These are phyloP conservation scores for Phytophthora cactorum DNA, from an alignment of 352 stramenopile species.

Conservation along the genomic window DNA sequence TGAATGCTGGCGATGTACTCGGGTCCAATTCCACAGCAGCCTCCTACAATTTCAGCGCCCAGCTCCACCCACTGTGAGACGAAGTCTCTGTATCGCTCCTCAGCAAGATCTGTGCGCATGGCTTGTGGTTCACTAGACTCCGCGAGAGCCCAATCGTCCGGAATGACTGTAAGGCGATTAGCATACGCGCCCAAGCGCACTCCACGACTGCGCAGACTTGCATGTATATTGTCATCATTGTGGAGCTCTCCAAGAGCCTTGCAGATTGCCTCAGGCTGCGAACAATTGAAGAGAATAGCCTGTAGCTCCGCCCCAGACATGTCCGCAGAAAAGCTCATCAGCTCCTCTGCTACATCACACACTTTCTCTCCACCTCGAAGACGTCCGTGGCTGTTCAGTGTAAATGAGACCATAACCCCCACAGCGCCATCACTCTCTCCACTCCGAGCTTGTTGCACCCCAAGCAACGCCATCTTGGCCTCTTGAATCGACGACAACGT, in stretches of 20 bases:
- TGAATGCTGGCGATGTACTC: constrained; percentile 80
- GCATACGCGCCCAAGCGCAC: constrained; percentile 85
- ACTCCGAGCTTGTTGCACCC: constrained; percentile 43
- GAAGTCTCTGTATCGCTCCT: constrained; percentile 74
- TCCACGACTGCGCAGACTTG: constrained; percentile 17
- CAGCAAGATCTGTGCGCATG: constrained; percentile 83
- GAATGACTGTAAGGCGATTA: constrained; percentile 87
- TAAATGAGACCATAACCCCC: constrained; percentile 84
- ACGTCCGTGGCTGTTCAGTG: constrained; percentile 64
- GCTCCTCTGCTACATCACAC: constrained; percentile 43
- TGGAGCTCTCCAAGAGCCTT: constrained; percentile 69
- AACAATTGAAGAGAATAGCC: constrained; percentile 92
- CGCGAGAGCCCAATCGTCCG: constrained; percentile 76
- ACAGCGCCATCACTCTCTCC: constrained; percentile 35
- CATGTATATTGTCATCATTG: constrained; percentile 20
- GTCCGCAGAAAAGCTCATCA: constrained; percentile 41
- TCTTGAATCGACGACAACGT: constrained; percentile 90
- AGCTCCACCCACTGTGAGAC: constrained; percentile 69
- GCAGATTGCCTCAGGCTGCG: constrained; percentile 85
- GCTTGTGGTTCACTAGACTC: constrained; percentile 77
- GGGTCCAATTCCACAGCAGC: constrained; percentile 92
- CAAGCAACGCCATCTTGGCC: constrained; percentile 81
- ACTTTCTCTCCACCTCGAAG: constrained; percentile 80
- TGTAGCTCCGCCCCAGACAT: constrained; percentile 37
- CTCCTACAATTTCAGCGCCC: constrained; percentile 78